Conservation (phyloP, 192 early-diverging fungal genomes). For the Mycoemilia scoparia region DNA sequence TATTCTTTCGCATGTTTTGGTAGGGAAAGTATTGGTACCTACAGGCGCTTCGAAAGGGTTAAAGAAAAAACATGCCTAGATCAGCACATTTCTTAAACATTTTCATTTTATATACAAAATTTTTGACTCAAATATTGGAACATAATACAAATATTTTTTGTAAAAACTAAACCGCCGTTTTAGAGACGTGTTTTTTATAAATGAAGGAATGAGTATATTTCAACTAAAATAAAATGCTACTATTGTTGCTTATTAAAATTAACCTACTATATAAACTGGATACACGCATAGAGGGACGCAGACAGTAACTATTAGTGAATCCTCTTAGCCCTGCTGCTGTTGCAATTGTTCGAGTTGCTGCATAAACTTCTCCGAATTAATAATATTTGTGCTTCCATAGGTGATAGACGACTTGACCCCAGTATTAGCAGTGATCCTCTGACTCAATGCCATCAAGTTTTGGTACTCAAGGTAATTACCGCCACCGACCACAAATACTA, state of each 20-base stretch:
- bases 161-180: no score
- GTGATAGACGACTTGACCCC: constrained; percentile 71
- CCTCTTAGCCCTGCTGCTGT: no score
- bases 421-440: constrained; percentile 39
- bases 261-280: no score
- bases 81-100: neutral
- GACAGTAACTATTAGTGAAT: no score
- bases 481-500: constrained; percentile 96
- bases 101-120: no score
- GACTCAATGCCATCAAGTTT: constrained; percentile 78
- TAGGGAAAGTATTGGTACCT: constrained; percentile 25
- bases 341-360: constrained; percentile 55
- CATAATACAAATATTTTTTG: no score
- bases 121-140: no score
- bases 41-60: neutral
- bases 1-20: constrained; percentile 46
- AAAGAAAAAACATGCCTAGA: neutral
- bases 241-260: no score
- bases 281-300: no score
- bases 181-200: no score
- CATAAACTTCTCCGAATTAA: constrained; percentile 64
- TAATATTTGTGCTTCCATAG: constrained; percentile 86
- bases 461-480: constrained; percentile 98
- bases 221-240: no score
- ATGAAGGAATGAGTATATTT: no score